A percentile compares a stretch with the other conserved stretches of the same genome.
phyloP scores from a whole-genome alignment of 2,329 filamentous ascomycete genomes.

The Neofusicoccum cordaticola region DNA sequence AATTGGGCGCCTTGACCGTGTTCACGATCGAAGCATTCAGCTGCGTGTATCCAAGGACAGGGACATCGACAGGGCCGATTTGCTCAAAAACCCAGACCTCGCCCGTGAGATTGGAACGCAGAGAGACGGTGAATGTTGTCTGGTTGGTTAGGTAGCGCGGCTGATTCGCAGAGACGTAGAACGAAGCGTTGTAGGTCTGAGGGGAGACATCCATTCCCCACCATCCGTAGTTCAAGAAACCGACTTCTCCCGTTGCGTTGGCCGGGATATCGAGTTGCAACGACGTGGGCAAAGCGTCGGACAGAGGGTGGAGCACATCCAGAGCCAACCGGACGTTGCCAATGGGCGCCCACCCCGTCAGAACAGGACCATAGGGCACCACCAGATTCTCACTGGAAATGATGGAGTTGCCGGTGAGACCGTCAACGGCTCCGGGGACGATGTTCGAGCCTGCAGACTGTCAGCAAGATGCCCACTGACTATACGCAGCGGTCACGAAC shows the following conservation, averaged over 20 bases:
- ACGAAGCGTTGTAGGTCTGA: constrained; percentile 51
- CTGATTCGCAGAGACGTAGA: constrained; percentile 44
- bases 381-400: constrained; percentile 27
- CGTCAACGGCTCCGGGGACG: constrained; percentile 20
- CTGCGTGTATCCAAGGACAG: constrained; percentile 31
- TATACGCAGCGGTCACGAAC: constrained; percentile 17
- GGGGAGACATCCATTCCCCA: constrained; percentile 52
- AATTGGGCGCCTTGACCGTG: constrained; percentile 43
- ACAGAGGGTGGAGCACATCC: constrained; percentile 43
- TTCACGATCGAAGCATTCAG: constrained; percentile 41
- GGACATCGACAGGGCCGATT: constrained; percentile 24
- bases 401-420: constrained; percentile 25
- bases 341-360: constrained; percentile 29
- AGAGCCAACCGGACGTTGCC: constrained; percentile 36
- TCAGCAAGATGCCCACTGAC: not conserved
- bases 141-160: constrained; percentile 30
- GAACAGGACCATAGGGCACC: constrained; percentile 29
- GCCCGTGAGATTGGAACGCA: constrained; percentile 41
- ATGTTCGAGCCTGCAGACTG: constrained; percentile 22
- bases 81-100: constrained; percentile 40
- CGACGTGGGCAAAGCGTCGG: constrained; percentile 44
- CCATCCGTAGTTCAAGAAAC: constrained; percentile 50
- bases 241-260: constrained; percentile 41
- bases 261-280: constrained; percentile 39
- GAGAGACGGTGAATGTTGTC: constrained; percentile 39